Evolutionary conservation across 1,284 basidiomycete genomes (phyloP).

Genomic region (Irpex sp.): DNA sequence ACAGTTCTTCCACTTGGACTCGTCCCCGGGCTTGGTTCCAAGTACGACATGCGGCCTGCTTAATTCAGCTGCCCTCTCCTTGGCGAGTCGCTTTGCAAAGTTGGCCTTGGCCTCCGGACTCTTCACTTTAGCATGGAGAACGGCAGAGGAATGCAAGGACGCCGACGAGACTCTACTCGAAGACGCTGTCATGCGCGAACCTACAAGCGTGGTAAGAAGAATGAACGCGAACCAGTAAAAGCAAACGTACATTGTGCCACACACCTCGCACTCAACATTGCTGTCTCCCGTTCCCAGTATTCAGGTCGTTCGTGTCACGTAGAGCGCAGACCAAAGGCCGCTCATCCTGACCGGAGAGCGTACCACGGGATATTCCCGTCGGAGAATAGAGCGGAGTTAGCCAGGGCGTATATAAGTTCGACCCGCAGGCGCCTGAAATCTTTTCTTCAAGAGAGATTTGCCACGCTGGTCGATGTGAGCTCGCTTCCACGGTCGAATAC

Average conservation of each 20-base stretch:
- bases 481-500: constrained; percentile 34
- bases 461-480: constrained; percentile 37
- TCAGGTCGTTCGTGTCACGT: constrained; percentile 13
- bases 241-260: constrained; percentile 27
- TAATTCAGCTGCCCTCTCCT: constrained; percentile 36
- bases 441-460: constrained; percentile 30
- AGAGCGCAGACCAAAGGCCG: background rate
- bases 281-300: constrained; percentile 8
- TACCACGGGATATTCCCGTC: constrained; percentile 2
- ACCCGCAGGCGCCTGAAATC: background rate
- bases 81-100: constrained; percentile 43
- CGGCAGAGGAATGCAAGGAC: constrained; percentile 54
- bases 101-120: constrained; percentile 47
- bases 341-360: background rate
- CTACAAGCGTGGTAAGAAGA: constrained; percentile 22
- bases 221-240: background rate
- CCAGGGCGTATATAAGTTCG: constrained; percentile 20
- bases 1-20: background rate
- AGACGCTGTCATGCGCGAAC: constrained; percentile 42
- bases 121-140: constrained; percentile 34
- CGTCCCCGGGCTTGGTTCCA: constrained; percentile 51
- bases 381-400: constrained; percentile 1
- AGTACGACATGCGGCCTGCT: constrained; percentile 68
- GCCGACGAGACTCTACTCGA: constrained; percentile 32
- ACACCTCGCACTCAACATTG: constrained; percentile 25